Percentiles rank a stretch among this genome's conserved stretches.
phyloP scores from a whole-genome alignment of 2,329 filamentous ascomycete species.

The Aspergillus unguis region DNA sequence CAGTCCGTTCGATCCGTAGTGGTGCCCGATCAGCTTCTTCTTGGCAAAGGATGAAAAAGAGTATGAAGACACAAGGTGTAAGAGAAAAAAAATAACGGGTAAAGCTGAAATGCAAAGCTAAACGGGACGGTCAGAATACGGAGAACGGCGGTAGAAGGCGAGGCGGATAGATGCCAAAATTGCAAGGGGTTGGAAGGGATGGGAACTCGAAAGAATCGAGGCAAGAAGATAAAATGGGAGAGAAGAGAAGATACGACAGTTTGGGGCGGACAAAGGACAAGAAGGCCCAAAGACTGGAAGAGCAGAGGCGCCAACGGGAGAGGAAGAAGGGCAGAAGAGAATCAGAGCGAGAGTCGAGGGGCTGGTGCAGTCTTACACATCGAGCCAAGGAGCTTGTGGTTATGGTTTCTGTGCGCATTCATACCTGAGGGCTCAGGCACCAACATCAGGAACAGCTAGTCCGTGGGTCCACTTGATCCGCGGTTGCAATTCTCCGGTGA shows the following conservation, averaged over 20 bases:
- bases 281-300: slow-evolving; percentile 10
- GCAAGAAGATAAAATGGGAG: slow-evolving; percentile 10
- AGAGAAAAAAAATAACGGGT: neutral
- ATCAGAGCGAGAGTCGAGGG: slow-evolving; percentile 27
- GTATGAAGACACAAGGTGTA: neutral
- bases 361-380: slow-evolving; percentile 18
- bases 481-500: slow-evolving; percentile 27
- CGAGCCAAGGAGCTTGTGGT: too few relatives aligned
- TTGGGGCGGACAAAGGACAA: slow-evolving; percentile 12
- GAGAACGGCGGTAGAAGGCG: slow-evolving; percentile 10
- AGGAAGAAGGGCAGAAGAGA: slow-evolving; percentile 14
- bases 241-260: slow-evolving; percentile 11
- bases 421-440: neutral
- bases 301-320: slow-evolving; percentile 12
- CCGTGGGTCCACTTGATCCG: slow-evolving; percentile 24
- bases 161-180: slow-evolving; percentile 12
- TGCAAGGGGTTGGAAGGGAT: slow-evolving; percentile 7
- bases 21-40: neutral
- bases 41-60: neutral
- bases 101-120: neutral
- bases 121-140: slow-evolving; percentile 4
- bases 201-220: slow-evolving; percentile 7
- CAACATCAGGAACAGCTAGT: slow-evolving; percentile 29
- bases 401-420: neutral
- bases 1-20: neutral